Base-by-base conservation (phyloP, 2,329 filamentous ascomycete genomes). In the Fusarium haematococcum region DNA sequence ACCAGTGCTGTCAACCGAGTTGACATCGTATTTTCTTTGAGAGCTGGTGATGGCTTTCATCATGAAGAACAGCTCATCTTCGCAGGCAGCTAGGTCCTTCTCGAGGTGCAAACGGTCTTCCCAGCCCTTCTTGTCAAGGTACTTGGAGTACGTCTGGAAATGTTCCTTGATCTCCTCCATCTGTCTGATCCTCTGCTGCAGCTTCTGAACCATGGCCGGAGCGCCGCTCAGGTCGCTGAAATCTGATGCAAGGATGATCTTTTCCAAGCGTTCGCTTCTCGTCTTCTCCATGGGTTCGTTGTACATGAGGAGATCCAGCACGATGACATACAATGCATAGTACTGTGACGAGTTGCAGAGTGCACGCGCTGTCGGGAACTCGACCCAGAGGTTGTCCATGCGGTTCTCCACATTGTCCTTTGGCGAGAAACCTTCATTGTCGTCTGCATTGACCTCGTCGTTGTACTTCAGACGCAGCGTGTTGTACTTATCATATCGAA, bases 1-100 rank as follows among this genome's bases (percentile, higher is more conserved):
- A 7, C 95, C 95, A 69, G 91, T 95, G 66, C 92, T 93, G 73
- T 95, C 90, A 8, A 67, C 69, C 37, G 91, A 90, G 59, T 91
- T 87, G 56, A 79, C 77, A 89, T 97, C 95, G 73, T 91, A 92
- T 80, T 95, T 97, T 69, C 95, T 89, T 83, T 99, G 97, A 6
- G 96, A 97, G 4, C 95, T 97, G 2, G 97, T 99, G 81, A 99
- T 99, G 43, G 97, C 97, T 79, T 99, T 98, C 97, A 99, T 98
- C 87, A 99, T 94, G 85, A 99, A 99, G 88, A 99, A 99, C 10
- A 99, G 85, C 82, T 99, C 97, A 79, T 99, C 97, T 81, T 98
- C 97, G 79, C 95, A 98, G 23, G 91, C 91, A 11, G 94, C 91
- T 60, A 99, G 86, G 80, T 99, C 97, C 61, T 94, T 92, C 80